These are phyloP conservation scores for Candida dendrica DNA, from an alignment of 805 yeast species.

Conservation along the genomic window DNA sequence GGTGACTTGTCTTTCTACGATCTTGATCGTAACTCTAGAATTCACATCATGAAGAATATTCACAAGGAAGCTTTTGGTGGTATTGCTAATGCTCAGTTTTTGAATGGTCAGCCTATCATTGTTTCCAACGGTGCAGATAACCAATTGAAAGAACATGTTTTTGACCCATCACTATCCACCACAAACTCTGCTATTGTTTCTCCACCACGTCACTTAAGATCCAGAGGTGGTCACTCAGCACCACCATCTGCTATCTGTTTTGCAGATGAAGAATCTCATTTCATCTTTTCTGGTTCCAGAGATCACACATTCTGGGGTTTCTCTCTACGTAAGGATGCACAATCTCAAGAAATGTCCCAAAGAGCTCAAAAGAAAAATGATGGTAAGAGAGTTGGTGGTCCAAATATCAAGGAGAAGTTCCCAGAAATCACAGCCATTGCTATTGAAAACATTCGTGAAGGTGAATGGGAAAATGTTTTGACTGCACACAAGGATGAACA, in stretches of 20 bases:
- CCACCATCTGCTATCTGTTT: conserved; percentile 76
- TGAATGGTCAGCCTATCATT: conserved; percentile 87
- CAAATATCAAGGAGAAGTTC: conserved; percentile 55
- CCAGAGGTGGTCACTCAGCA: conserved; percentile 95
- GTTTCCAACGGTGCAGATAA: conserved; percentile 91
- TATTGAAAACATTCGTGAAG: conserved; percentile 66
- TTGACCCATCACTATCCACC: conserved; percentile 81
- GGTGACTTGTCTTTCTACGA: conserved; percentile 90
- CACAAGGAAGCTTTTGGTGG: conserved; percentile 77
- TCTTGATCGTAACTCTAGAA: conserved; percentile 59
- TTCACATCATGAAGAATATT: conserved; percentile 66
- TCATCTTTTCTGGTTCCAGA: conserved; percentile 75
- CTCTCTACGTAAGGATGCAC: conserved; percentile 92
- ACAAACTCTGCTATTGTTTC: conserved; percentile 54
- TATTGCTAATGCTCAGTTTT: conserved; percentile 61
- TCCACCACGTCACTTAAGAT: conserved; percentile 86
- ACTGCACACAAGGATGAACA: conserved; percentile 82
- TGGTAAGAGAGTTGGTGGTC: conserved; percentile 51
- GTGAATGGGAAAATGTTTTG: conserved; percentile 89
- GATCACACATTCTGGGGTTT: conserved; percentile 88
- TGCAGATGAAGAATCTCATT: conserved; percentile 78
- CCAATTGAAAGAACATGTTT: conserved; percentile 79
- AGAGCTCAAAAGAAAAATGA: conserved; percentile 40
- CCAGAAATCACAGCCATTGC: conserved; percentile 71
- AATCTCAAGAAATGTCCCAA: conserved; percentile 89